Evolutionary conservation across 805 yeast species (phyloP), one percentile per base, ranked within the genome.

Genomic region (Candida krabiensis): DNA sequence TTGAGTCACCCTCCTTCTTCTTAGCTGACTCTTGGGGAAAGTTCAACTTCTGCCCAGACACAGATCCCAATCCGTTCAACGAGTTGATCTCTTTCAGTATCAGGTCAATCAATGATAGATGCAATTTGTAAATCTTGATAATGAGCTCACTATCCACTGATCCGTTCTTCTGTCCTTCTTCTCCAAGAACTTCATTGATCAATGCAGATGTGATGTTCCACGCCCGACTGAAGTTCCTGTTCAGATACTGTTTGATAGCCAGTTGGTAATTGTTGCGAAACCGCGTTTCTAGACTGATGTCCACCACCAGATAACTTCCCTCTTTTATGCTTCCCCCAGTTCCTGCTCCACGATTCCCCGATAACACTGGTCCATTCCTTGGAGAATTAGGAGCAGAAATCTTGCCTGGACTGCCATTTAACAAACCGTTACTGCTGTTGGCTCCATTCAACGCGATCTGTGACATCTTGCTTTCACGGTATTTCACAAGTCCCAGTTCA

Each of bases 161-260:
- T 13, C 15, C 30, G 4, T 15, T 26, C 13, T 23, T 40, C 27
- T 13, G 37, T 7, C 29, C 30, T 15, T 36, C 34, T 5, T 40
- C 35, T 8, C 30, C 30, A 6, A 43, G 28, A 7, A 52, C 35
- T 4, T 47, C 55, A 12, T 40, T 24, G 2, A 61, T 41, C 28
- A 59, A 24, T 2, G 58, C 55, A 14, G 28, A 23, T 6, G 50
- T 40, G 5, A 58, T 40, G 12, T 38, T 43, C 61, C 64, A 61
- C 3, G 65, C 52, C 9, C 47, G 38, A 16, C 37, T 37, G 36
- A 62, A 62, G 27, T 55, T 53, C 34, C 61, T 50, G 35, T 67
- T 68, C 28, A 70, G 45, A 42, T 69, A 70, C 43, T 62, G 64
- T 41, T 64, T 66, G 35, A 69, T 64, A 1, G 74, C 72, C 35